Base-by-base conservation (phyloP, 2,329 filamentous ascomycete genomes). In the Hypoxylon rubiginosum region DNA sequence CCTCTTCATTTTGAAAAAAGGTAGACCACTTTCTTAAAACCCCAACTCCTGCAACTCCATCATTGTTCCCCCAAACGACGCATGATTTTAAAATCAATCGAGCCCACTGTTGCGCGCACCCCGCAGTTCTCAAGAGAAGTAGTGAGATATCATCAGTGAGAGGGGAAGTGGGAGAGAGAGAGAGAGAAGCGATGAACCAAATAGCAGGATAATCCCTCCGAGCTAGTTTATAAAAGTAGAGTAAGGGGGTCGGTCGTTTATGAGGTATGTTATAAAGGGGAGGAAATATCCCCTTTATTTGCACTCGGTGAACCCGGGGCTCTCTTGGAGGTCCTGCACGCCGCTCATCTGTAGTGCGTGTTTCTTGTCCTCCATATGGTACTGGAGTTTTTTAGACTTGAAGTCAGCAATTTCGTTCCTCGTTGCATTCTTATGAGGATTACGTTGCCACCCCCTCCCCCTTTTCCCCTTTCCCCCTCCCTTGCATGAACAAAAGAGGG, bases 311-410 rank as follows among this genome's bases (percentile, higher is more conserved):
- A 85, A 85, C 0, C 83, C 82, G 7, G 79, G 77, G 1, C 77
- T 78, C 1, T 76, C 74, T 72, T 77, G 72, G 61, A 78, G 77
- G 34, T 72, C 73, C 2, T 73, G 75, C 30, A 67, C 64, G 30
- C 74, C 77, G 50, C 75, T 77, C 83, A 86, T 83, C 71, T 86
- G 84, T 76, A 85, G 71, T 58, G 77, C 77, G 67, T 82, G 85
- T 75, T 86, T 86, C 75, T 81, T 81, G 73, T 87, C 86, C 76
- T 89, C 83, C 36, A 79, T 78, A 72, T 79, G 82, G 80, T 83
- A 88, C 67, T 69, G 39, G 17, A 4, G 43, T 50, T 26, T 50
- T 26, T 4, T 1, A n/a, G 2, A 48, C 8, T 10, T 15, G 24
- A n/a, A 26, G 58, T 68, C 41, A 66, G 58, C 32, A 43, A 53